phyloP scores from a whole-genome alignment of 2,329 filamentous ascomycete species.

The Colletotrichum limetticola region DNA sequence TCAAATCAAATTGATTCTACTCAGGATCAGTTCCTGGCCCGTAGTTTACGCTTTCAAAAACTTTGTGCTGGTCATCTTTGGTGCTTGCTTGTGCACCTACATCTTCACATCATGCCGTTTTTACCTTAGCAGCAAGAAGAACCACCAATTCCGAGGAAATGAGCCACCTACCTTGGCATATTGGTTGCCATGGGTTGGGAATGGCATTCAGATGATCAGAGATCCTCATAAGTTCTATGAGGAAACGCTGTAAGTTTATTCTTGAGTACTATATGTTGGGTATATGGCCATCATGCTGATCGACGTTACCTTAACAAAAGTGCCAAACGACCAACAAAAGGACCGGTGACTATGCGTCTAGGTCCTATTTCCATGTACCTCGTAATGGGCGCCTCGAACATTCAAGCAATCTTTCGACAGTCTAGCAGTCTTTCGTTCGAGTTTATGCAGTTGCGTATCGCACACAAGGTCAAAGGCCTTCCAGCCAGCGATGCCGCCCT shows the following conservation, averaged over 20 bases:
- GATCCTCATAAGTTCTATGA: constrained; percentile 8
- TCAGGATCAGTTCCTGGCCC: not conserved
- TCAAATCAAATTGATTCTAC: not conserved
- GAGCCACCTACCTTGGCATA: constrained; percentile 2
- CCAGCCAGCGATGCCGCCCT: constrained; percentile 33
- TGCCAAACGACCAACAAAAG: not conserved
- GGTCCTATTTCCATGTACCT: constrained; percentile 7
- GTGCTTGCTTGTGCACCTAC: not conserved
- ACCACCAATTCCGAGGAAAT: not conserved
- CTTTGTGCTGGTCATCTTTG: not conserved
- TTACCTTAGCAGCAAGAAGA: not conserved
- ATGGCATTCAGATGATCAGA: not conserved
- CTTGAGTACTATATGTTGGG: not conserved
- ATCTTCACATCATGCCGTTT: constrained; percentile 2
- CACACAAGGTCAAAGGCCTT: constrained; percentile 39
- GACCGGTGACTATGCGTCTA: not conserved
- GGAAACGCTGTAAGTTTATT: not conserved
- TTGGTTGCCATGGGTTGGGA: constrained; percentile 2
- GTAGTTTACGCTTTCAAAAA: not conserved
- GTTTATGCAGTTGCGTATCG: constrained; percentile 32
- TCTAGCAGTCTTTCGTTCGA: constrained; percentile 8
- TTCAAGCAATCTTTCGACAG: constrained; percentile 4
- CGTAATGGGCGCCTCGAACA: not conserved
- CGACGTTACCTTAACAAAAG: not conserved
- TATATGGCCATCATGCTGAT: not conserved